phyloP scores from a whole-genome alignment of 2,329 filamentous ascomycete species.

The Dactylonectria estremocensis region DNA sequence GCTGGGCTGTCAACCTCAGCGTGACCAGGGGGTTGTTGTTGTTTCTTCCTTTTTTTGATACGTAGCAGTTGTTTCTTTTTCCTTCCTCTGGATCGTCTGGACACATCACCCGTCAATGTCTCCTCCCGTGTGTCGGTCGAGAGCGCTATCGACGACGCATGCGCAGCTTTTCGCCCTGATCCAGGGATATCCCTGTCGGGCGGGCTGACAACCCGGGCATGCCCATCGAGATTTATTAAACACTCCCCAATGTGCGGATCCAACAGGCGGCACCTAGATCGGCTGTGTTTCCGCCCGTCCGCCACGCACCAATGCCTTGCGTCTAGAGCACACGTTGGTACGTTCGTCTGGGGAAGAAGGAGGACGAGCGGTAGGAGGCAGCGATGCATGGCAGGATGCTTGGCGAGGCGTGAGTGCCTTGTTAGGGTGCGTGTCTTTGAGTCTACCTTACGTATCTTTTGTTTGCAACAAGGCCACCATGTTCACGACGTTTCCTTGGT shows the following conservation, averaged over 20 bases:
- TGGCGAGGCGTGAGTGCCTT: conserved; percentile 1
- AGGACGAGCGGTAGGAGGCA: conserved; percentile 1
- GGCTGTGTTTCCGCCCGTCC: conserved; percentile 25
- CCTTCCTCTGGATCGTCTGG: neutral
- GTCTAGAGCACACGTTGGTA: neutral
- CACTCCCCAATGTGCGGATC: conserved; percentile 25
- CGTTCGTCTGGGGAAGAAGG: conserved; percentile 11
- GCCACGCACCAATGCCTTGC: conserved; percentile 28
- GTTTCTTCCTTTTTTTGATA: conserved; percentile 18
- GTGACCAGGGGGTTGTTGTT: conserved; percentile 18
- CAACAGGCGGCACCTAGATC: conserved; percentile 26
- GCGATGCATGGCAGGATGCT: neutral
- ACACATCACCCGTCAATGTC: conserved; percentile 12
- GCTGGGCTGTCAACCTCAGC: neutral
- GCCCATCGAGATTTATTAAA: conserved; percentile 29
- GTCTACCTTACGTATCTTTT: conserved; percentile 1
- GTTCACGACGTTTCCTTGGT: neutral
- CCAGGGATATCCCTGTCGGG: conserved; percentile 23
- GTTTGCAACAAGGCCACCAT: conserved; percentile 5
- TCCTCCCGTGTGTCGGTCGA: conserved; percentile 1
- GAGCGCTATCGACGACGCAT: conserved; percentile 20
- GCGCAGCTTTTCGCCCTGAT: conserved; percentile 9
- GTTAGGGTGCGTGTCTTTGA: neutral
- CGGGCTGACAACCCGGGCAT: neutral
- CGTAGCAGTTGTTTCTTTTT: conserved; percentile 2